Evolutionary conservation across 352 stramenopile genomes (phyloP).

Genomic region (Globisporangium camurandrum): DNA sequence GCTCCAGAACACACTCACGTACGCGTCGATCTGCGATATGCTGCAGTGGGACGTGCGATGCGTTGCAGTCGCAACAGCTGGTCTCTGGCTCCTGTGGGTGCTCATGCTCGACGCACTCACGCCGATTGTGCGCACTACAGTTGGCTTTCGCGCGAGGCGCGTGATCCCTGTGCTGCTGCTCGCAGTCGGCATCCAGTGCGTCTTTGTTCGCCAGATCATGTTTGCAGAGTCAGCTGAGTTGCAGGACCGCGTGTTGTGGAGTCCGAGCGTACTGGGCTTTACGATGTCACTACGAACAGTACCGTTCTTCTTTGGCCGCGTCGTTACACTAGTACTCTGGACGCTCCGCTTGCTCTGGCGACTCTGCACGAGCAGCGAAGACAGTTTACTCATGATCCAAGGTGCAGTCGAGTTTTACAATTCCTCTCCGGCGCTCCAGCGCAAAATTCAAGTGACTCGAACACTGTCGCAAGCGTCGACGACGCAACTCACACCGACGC

Average conservation of each 20-base stretch:
- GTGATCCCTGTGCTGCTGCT: conserved; percentile 3
- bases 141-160: conserved; percentile 2
- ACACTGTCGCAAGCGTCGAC: too few relatives aligned
- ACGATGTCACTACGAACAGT: conserved; percentile 1
- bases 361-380: conserved; percentile 1
- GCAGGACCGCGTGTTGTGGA: conserved; percentile 7
- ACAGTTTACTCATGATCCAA: conserved; percentile 11
- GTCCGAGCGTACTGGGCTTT: neutral
- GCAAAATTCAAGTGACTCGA: too few relatives aligned
- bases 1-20: conserved; percentile 21
- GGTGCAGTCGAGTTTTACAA: neutral
- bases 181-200: conserved; percentile 1
- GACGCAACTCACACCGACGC: too few relatives aligned
- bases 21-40: conserved; percentile 23
- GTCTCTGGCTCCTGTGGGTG: conserved; percentile 26
- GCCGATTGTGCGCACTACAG: neutral
- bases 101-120: conserved; percentile 20
- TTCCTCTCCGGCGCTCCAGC: too few relatives aligned
- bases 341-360: conserved; percentile 6
- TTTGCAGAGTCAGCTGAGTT: neutral
- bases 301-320: conserved; percentile 5
- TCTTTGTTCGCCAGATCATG: neutral
- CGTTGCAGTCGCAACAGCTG: conserved; percentile 11
- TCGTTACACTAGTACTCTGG: conserved; percentile 7
- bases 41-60: conserved; percentile 19